Conservation (phyloP, 1,139 yeast species). For the Hyphopichia khmerensis region DNA sequence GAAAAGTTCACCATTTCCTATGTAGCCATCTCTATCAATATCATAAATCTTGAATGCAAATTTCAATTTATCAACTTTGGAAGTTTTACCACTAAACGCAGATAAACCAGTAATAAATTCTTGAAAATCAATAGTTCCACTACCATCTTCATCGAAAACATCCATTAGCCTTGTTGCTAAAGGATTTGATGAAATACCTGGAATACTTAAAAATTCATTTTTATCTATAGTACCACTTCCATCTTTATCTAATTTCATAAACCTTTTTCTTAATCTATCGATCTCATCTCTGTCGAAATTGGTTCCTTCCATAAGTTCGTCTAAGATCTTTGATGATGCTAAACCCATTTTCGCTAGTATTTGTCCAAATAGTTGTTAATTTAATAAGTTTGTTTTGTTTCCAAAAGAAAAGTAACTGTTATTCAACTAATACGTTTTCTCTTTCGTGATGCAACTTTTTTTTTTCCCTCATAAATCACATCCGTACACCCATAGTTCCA, state of each 20-base stretch:
- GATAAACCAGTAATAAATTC: conserved; percentile 91
- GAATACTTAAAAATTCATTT: conserved; percentile 86
- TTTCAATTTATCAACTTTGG: conserved; percentile 75
- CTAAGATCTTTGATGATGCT: conserved; percentile 64
- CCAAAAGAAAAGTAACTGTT: too few species aligned
- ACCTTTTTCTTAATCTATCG: conserved; percentile 84
- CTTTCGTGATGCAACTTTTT: not conserved
- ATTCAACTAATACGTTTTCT: too few species aligned
- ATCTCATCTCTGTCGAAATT: conserved; percentile 87
- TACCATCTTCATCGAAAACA: conserved; percentile 89
- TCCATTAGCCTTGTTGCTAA: conserved; percentile 88
- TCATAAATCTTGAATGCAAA: conserved; percentile 95
- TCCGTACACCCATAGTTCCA: not conserved
- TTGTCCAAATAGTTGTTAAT: too few species aligned
- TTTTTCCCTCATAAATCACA: too few species aligned
- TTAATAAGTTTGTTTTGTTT: too few species aligned
- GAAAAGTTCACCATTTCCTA: conserved; percentile 92
- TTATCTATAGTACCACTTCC: conserved; percentile 91
- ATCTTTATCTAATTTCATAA: conserved; percentile 93
- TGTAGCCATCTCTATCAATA: conserved; percentile 91
- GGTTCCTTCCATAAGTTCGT: conserved; percentile 72
- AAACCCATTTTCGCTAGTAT: conserved; percentile 74
- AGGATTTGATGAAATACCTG: conserved; percentile 90
- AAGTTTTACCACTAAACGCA: conserved; percentile 87
- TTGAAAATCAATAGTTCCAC: conserved; percentile 92